phyloP scores from a whole-genome alignment of 257 asterid species.

The Vinca minor region DNA sequence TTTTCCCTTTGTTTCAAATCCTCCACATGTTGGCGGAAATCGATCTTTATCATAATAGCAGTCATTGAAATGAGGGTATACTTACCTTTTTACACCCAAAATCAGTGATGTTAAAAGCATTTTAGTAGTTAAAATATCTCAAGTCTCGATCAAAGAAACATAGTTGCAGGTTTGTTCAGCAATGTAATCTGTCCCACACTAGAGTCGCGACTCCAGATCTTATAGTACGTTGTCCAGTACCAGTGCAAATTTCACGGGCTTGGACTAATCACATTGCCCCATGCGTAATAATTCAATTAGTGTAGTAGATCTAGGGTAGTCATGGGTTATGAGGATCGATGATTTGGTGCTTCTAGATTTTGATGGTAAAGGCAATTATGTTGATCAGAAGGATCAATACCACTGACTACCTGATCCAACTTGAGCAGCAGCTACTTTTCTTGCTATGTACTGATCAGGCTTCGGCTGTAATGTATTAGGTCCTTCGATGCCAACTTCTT shows the following conservation, averaged over 20 bases:
- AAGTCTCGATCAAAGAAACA: conserved; percentile 3
- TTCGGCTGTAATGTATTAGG: conserved; percentile 28
- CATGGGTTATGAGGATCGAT: neutral
- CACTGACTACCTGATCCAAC: conserved; percentile 37
- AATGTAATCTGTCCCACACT: neutral
- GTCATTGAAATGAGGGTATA: neutral
- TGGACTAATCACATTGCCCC: no score
- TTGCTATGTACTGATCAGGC: conserved; percentile 43
- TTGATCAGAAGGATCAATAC: conserved; percentile 24
- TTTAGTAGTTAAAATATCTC: neutral
- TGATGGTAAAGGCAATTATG: neutral
- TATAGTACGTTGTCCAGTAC: no score
- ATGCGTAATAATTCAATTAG: no score
- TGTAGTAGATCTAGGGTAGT: neutral
- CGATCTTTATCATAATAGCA: neutral
- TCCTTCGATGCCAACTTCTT: conserved; percentile 30
- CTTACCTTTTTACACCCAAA: neutral
- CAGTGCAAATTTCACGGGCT: no score
- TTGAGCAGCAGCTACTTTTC: conserved; percentile 44
- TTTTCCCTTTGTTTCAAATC: neutral
- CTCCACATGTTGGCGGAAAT: neutral
- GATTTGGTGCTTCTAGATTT: neutral
- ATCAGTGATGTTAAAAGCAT: conserved; percentile 7
- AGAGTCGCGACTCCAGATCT: no score
- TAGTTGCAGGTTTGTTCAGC: neutral